Evolutionary conservation across 2,329 filamentous ascomycete genomes (phyloP), one percentile per base, ranked within the genome.

Genomic region (Tympanopsis confertula): DNA sequence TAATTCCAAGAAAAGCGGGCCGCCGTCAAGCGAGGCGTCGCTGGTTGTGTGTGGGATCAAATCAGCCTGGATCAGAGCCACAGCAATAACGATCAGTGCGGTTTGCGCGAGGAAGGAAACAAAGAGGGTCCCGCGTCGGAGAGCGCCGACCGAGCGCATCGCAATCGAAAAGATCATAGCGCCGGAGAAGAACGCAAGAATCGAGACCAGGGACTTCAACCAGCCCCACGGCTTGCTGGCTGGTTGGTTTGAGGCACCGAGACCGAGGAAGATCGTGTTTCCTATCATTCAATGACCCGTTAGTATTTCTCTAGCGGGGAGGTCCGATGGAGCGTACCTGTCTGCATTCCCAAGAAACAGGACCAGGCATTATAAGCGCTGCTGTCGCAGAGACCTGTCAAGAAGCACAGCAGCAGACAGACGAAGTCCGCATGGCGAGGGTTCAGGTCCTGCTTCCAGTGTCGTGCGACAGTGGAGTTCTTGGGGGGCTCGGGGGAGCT

Each of bases 251-350:
- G 71, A 66, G 12, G 71, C 67, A 39, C 72, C 73, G 17, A 79
- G 68, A 14, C 69, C 73, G 28, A 79, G 62, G 55, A 78, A 77
- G 46, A 79, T 68, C 7, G 74, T 78, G 54, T 79, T 79, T 28
- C 74, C 73, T 61, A 57, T 13, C n/a, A 29, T 13, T 41, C 14
- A 41, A 33, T 15, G 10, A 13, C 13, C 12, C 13, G 18, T 32
- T 10, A 13, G 13, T 41, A 13, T 14, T 33, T 7, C 13, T 40
- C 22, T 39, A 18, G 35, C 20, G 13, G 18, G 14, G 14, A 13
- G 20, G 14, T 13, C 19, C 28, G 3, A 18, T 28, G 13, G 24
- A 14, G 39, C 47, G 36, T 50, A 65, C 64, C 65, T 18, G 67
- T 71, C 47, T 70, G 67, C 67, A 70, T 71, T 14, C 58, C 61